phyloP scores from a whole-genome alignment of 176 grass and related monocot genomes.

The Pharus latifolius region DNA sequence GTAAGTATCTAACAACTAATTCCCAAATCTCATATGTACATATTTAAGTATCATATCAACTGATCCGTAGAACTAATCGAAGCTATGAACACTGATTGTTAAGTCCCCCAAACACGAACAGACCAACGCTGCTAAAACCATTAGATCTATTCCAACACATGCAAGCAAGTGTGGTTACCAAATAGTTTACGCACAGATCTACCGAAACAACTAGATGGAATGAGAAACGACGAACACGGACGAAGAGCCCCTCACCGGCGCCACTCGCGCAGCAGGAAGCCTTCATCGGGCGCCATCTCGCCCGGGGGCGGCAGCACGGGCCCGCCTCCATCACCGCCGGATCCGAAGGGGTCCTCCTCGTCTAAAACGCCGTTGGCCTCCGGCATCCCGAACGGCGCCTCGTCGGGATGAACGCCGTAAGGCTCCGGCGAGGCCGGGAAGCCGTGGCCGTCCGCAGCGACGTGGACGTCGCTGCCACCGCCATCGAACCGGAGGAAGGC shows the following conservation, averaged over 20 bases:
- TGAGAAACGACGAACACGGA: too few relatives aligned
- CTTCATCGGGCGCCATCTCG: conserved; percentile 72
- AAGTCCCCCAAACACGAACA: too few relatives aligned
- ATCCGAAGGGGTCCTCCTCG: conserved; percentile 32
- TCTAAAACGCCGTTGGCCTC: conserved; percentile 42
- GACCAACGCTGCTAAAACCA: too few relatives aligned
- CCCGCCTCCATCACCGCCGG: conserved; percentile 10
- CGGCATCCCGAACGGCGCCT: conserved; percentile 42
- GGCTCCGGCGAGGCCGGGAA: conserved; percentile 52
- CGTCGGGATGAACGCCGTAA: conserved; percentile 19
- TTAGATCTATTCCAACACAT: too few relatives aligned
- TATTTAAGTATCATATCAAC: too few relatives aligned
- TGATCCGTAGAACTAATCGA: too few relatives aligned
- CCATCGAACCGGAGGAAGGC: conserved; percentile 37
- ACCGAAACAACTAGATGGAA: background rate
- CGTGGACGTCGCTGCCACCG: background rate
- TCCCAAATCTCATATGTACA: too few relatives aligned
- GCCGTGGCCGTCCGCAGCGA: conserved; percentile 9
- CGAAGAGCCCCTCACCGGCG: conserved; percentile 57
- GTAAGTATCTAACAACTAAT: too few relatives aligned
- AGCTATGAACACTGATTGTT: too few relatives aligned
- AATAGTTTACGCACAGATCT: background rate
- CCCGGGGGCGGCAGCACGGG: conserved; percentile 63
- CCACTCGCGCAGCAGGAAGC: conserved; percentile 86
- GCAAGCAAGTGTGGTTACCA: too few relatives aligned